Evolutionary conservation across 495 filamentous ascomycete species (phyloP), one percentile per base, ranked within the genome.

Genomic region (Choiromyces venosus): DNA sequence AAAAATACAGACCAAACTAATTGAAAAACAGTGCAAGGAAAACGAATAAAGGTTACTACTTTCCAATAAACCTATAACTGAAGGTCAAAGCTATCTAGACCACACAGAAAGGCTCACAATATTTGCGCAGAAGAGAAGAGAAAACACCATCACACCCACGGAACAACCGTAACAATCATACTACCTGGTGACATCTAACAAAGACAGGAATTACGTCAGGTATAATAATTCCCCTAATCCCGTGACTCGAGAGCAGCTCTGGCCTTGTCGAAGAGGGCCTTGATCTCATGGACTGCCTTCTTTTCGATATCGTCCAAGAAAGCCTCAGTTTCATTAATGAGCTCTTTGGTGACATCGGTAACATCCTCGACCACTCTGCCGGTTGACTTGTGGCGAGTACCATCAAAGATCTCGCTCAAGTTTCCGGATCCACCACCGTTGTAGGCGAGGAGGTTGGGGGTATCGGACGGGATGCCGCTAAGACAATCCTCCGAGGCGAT

Each of bases 391-490:
- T 81, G 68, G 78, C 87, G 84, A 84, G 92, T 84, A 83, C 87
- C 85, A 83, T 87, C 82, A 77, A 97, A 85, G 77, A 99, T 98
- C 73, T 91, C 86, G 76, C 87, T 87, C 87, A 92, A 96, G 89
- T 99, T 98, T 83, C 87, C 88, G 76, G 88, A 91, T 76, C 96
- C 96, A 85, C 93, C 96, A 83, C 96, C 96, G 87, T 99, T 99
- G 94, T 95, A 99, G 83, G 94, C 94, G 67, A 99, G 93, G 75
- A 98, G 82, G 85, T 93, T 93, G 75, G 88, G 88, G 74, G 96
- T 98, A 83, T 92, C 89, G 25, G 83, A 84, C 64, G 96, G 96
- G 61, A 99, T 91, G 79, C 96, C 93, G 78, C 87, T 86, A 25
- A 99, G 90, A 77, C 89, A 87, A 81, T 86, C 93, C 74, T 87